Evolutionary conservation across 768 basidiomycete genomes (phyloP).

Genomic region (Leucocoprinus sp.): DNA sequence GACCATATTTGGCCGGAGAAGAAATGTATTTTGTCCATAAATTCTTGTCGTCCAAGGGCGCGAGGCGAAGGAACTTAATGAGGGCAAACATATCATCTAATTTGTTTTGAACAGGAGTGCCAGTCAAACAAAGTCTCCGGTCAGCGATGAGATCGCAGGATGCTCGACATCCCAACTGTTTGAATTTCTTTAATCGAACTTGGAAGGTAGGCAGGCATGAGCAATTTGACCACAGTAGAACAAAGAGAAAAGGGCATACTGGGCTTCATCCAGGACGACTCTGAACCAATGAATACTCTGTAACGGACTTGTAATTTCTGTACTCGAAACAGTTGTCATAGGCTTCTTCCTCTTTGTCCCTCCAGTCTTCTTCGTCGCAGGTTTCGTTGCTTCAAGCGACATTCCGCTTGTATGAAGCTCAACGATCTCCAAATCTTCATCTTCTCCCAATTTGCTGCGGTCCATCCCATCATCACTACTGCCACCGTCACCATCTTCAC

Average conservation of each 20-base stretch:
- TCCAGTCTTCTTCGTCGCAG: constrained; percentile 54
- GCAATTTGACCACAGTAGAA: neutral
- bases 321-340: constrained; percentile 23
- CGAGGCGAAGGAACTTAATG: constrained; percentile 89
- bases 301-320: constrained; percentile 64
- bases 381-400: constrained; percentile 36
- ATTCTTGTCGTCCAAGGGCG: constrained; percentile 89
- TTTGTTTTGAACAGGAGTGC: constrained; percentile 98
- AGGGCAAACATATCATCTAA: constrained; percentile 96
- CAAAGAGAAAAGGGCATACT: constrained; percentile 51
- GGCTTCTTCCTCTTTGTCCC: constrained; percentile 54
- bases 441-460: constrained; percentile 38
- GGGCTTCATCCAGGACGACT: constrained; percentile 89
- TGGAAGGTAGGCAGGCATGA: constrained; percentile 11
- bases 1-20: constrained; percentile 86
- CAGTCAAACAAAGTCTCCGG: constrained; percentile 89
- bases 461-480: constrained; percentile 61
- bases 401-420: neutral
- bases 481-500: constrained; percentile 62
- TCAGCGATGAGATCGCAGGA: constrained; percentile 93
- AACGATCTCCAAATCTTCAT: neutral
- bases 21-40: constrained; percentile 92
- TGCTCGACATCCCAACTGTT: constrained; percentile 90
- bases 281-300: constrained; percentile 97
- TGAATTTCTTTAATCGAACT: constrained; percentile 96